Percentiles rank a stretch among this genome's conserved stretches.
These are phyloP conservation scores for Plasmodium cynomolgi DNA, from an alignment of 169 alveolate genomes.

Conservation along the genomic window DNA sequence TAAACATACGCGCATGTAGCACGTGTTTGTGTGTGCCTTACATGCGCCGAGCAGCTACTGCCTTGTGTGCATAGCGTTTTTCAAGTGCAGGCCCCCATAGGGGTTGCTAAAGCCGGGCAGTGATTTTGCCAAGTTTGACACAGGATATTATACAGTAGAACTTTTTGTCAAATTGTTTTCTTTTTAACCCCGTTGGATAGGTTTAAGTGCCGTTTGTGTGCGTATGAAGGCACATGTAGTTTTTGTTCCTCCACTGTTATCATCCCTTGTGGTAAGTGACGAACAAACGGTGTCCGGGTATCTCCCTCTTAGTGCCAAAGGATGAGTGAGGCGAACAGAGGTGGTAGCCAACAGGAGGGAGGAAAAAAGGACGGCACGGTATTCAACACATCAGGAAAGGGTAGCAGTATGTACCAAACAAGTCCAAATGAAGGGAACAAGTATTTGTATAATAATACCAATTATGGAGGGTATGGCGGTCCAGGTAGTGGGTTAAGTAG, in stretches of 20 bases:
- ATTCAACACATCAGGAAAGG: not conserved
- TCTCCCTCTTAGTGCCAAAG: not conserved
- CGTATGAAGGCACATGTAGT: not conserved
- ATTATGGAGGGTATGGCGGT: not conserved
- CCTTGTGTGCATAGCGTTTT: not conserved
- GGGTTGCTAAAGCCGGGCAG: not conserved
- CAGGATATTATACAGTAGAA: not conserved
- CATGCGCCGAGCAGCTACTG: not conserved
- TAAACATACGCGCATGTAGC: not conserved
- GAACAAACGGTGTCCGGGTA: not conserved
- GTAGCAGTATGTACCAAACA: not conserved
- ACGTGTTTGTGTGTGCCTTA: not conserved
- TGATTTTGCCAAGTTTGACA: not conserved
- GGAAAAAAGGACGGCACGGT: slow-evolving; percentile 6
- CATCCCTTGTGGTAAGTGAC: not conserved
- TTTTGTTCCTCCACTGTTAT: not conserved
- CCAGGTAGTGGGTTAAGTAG: not conserved
- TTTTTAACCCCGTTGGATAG: not conserved
- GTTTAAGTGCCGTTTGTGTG: not conserved
- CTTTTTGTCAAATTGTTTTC: too few species aligned
- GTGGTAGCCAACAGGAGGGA: not conserved
- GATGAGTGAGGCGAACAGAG: slow-evolving; percentile 42
- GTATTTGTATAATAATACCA: slow-evolving; percentile 1
- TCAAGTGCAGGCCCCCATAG: not conserved
- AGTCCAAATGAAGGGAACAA: slow-evolving; percentile 31